Conservation (phyloP, 768 basidiomycete genomes). For the Sistotremastrum niveocremeum region DNA sequence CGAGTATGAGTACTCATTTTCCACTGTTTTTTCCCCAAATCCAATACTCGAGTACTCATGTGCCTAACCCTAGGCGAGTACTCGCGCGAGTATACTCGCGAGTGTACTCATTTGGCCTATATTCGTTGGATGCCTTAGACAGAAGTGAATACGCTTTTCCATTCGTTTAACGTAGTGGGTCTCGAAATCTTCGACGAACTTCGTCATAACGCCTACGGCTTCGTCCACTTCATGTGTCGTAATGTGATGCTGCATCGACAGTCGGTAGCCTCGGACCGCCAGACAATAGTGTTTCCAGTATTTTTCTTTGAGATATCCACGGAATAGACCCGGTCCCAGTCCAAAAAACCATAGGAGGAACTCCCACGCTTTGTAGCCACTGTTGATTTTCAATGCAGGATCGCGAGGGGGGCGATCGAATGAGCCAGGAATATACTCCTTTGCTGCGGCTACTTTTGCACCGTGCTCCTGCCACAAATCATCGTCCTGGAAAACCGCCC, state of each 20-base stretch:
- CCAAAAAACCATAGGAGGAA: slow-evolving; percentile 14
- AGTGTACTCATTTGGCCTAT: too few species aligned
- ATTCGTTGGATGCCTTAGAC: too few species aligned
- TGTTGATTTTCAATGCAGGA: slow-evolving; percentile 25
- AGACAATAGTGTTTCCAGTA: slow-evolving; percentile 14
- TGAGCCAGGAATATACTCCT: slow-evolving; percentile 22
- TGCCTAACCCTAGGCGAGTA: too few species aligned
- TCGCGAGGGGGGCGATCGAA: slow-evolving; percentile 30
- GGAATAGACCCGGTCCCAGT: slow-evolving; percentile 20
- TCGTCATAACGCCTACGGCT: background rate
- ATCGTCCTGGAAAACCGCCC: slow-evolving; percentile 13
- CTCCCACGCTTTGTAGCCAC: slow-evolving; percentile 17
- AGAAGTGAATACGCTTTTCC: background rate
- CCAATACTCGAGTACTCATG: too few species aligned
- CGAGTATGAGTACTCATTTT: too few species aligned
- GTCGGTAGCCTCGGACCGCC: background rate
- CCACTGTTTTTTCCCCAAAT: too few species aligned
- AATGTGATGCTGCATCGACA: background rate
- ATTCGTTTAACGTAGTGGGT: slow-evolving; percentile 3
- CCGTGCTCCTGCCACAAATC: slow-evolving; percentile 28
- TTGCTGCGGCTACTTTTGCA: slow-evolving; percentile 15
- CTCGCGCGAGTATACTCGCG: too few species aligned
- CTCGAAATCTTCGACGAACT: slow-evolving; percentile 9
- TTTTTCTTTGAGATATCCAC: slow-evolving; percentile 13
- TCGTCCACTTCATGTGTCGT: background rate